phyloP scores from a whole-genome alignment of 148 eudicot genomes.

The Spergularia marina region DNA sequence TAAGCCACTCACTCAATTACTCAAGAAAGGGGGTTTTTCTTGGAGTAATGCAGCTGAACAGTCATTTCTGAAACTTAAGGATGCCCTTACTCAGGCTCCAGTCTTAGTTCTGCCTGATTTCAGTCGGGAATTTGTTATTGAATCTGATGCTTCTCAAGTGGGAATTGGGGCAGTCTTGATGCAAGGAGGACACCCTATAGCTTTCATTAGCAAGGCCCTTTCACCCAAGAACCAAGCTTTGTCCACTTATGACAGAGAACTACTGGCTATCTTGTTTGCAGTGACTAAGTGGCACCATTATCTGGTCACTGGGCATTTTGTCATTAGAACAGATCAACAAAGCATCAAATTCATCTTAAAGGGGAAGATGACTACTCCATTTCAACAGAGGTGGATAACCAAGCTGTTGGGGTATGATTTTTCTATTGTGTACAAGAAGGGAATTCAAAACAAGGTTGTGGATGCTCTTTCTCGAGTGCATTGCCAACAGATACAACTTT shows the following conservation, averaged over 20 bases:
- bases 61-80: too few relatives aligned
- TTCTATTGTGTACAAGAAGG: slow-evolving; percentile 7
- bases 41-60: too few relatives aligned
- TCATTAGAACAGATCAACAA: slow-evolving; percentile 6
- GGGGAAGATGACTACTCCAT: not conserved
- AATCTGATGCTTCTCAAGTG: too few relatives aligned
- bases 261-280: not conserved
- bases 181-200: not conserved
- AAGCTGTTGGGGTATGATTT: slow-evolving; percentile 14
- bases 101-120: not conserved
- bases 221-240: too few relatives aligned
- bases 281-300: slow-evolving; percentile 7
- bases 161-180: too few relatives aligned
- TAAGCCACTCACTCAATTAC: too few relatives aligned
- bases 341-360: slow-evolving; percentile 12
- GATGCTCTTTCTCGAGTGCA: slow-evolving; percentile 14
- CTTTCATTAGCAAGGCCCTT: not conserved
- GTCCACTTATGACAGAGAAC: slow-evolving; percentile 16
- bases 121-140: not conserved
- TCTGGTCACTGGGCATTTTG: not conserved
- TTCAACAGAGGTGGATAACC: slow-evolving; percentile 10
- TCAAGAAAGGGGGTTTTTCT: too few relatives aligned
- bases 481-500: too few relatives aligned
- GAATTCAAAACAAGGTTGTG: not conserved
- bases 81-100: too few relatives aligned